Evolutionary conservation across 2,329 filamentous ascomycete genomes (phyloP), one percentile per base, ranked within the genome.

Genomic region (Dactylellina parvicollis): DNA sequence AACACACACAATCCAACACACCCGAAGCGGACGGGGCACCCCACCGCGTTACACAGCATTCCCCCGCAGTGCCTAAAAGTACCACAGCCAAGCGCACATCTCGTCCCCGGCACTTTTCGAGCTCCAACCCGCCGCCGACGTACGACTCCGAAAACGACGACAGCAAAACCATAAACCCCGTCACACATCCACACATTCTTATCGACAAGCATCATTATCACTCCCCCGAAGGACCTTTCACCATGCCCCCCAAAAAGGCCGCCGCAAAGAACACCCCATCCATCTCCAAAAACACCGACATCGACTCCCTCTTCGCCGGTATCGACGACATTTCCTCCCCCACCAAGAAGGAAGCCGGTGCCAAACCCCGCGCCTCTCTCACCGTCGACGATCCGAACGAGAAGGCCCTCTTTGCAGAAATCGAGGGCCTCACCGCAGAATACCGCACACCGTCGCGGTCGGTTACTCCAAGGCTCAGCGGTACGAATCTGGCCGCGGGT

Each of bases 391-490:
- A 80, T 56, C 80, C 83, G 30, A 79, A 79, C 77, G 85, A 89
- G 78, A 86, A 91, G 77, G 92, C 96, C 80, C 88, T 94, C 67
- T 86, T 98, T 38, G 92, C 92, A 75, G 93, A 97, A 78, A 87
- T 98, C 74, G 92, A 96, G 80, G 89, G 89, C 77, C 87, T 96
- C 44, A 91, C 88, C 78, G 85, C 87, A 60, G 88, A 91, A 80
- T 84, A 89, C 79, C 86, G 91, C 30, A 79, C 83, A 26, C 72
- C 75, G 3, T 88, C 88, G 75, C 88, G 93, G 50, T 91, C 94
- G 14, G 89, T 91, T 78, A 98, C 94, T 1, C 95, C 94, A 38
- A 84, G 69, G 84, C 83, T 67, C 83, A 83, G 47, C 84, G 82
- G 59, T 26, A 36, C 62, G 7, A 64, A 75, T 30, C 64, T 76